A percentile compares a stretch with the other conserved stretches of the same genome.
These are phyloP conservation scores for Lactarius vividus DNA, from an alignment of 768 basidiomycete species.

Conservation along the genomic window DNA sequence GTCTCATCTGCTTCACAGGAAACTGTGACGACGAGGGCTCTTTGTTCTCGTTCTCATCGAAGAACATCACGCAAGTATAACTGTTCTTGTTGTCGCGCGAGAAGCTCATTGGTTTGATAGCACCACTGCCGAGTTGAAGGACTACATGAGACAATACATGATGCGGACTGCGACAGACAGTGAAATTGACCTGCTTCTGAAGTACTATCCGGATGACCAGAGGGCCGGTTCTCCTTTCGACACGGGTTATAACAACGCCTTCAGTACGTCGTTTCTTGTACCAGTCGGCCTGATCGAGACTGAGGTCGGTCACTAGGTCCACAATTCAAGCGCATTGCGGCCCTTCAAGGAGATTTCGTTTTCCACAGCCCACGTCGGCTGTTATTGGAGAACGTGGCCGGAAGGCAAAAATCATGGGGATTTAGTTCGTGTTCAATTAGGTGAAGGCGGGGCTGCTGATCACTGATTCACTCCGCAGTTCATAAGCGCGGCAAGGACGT, in stretches of 20 bases:
- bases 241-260: slow-evolving; percentile 19
- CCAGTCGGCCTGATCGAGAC: not conserved
- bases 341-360: slow-evolving; percentile 26
- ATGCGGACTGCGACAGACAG: slow-evolving; percentile 27
- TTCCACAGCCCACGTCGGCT: slow-evolving; percentile 27
- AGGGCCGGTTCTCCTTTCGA: slow-evolving; percentile 25
- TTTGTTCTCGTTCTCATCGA: slow-evolving; percentile 32
- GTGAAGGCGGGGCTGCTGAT: not conserved
- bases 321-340: slow-evolving; percentile 26
- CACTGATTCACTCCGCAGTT: not conserved
- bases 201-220: slow-evolving; percentile 28
- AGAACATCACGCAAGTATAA: slow-evolving; percentile 34
- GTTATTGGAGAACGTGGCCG: slow-evolving; percentile 16
- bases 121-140: not conserved
- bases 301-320: not conserved
- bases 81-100: not conserved
- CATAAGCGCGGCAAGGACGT: slow-evolving; percentile 22
- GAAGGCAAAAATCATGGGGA: slow-evolving; percentile 19
- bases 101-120: not conserved
- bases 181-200: slow-evolving; percentile 27
- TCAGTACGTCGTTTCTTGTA: slow-evolving; percentile 32
- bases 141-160: slow-evolving; percentile 28
- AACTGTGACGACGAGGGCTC: slow-evolving; percentile 63
- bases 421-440: slow-evolving; percentile 9
- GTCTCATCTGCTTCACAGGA: slow-evolving; percentile 33